Evolutionary conservation across 2,329 filamentous ascomycete species (phyloP).

Genomic region (Xylariaceae sp.): DNA sequence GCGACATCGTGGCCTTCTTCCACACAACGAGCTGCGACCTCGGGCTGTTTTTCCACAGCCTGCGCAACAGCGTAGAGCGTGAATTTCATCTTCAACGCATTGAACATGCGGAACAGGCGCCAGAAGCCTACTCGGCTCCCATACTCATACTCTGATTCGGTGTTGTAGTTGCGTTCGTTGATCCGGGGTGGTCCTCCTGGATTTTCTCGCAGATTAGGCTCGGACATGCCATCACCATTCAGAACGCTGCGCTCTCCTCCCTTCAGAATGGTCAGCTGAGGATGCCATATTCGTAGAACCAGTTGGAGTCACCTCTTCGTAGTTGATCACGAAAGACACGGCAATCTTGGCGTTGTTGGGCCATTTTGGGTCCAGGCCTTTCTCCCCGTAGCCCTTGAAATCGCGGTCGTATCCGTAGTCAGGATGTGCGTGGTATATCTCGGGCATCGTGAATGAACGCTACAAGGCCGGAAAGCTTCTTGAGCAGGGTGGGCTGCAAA

Average conservation of each 20-base stretch:
- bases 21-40: slow-evolving; percentile 41
- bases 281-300: background rate
- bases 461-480: background rate
- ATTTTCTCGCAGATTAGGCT: slow-evolving; percentile 36
- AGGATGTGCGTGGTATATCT: slow-evolving; percentile 24
- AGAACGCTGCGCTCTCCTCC: slow-evolving; percentile 34
- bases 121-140: slow-evolving; percentile 45
- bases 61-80: slow-evolving; percentile 47
- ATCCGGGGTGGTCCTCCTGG: slow-evolving; percentile 27
- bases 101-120: slow-evolving; percentile 45
- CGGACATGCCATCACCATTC: slow-evolving; percentile 33
- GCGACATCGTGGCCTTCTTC: slow-evolving; percentile 47
- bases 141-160: slow-evolving; percentile 49
- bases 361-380: slow-evolving; percentile 33
- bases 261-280: background rate
- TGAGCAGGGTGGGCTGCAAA: too few relatives aligned
- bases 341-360: slow-evolving; percentile 39
- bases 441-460: slow-evolving; percentile 17
- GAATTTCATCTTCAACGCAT: slow-evolving; percentile 43
- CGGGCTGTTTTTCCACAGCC: slow-evolving; percentile 43
- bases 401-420: slow-evolving; percentile 27
- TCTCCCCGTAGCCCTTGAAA: slow-evolving; percentile 37
- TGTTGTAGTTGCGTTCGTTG: slow-evolving; percentile 41
- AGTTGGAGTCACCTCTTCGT: slow-evolving; percentile 32
- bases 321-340: slow-evolving; percentile 42